Percentiles rank a stretch among this genome's conserved stretches.
Conservation (phyloP, 148 eudicot genomes). For the Chenopodium suecicum region DNA sequence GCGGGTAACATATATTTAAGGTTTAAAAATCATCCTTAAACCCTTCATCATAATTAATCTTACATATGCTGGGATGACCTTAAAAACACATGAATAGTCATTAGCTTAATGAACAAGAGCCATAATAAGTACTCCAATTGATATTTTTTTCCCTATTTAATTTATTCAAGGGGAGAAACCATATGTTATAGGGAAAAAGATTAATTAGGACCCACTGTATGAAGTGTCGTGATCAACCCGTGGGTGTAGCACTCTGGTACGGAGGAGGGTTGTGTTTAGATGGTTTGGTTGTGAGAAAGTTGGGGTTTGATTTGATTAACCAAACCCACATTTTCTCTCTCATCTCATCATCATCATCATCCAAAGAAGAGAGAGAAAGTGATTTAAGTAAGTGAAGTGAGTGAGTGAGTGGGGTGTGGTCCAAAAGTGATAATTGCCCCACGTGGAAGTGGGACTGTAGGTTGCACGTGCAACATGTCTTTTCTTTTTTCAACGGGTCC, state of each 20-base stretch:
- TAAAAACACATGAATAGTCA: too few species aligned
- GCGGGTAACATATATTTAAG: too few species aligned
- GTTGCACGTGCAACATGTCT: constrained; percentile 39
- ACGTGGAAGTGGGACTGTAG: constrained; percentile 40
- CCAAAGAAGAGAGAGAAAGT: neutral
- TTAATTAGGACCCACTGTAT: neutral
- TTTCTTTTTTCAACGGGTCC: constrained; percentile 21
- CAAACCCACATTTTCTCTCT: neutral
- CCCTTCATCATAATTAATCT: too few species aligned
- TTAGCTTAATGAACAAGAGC: too few species aligned
- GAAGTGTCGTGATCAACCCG: constrained; percentile 21
- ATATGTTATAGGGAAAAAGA: neutral
- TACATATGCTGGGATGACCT: too few species aligned
- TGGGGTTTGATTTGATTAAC: constrained; percentile 18
- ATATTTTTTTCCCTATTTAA: too few species aligned
- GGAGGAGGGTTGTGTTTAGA: neutral
- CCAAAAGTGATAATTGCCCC: constrained; percentile 37
- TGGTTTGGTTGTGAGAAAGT: neutral
- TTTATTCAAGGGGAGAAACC: neutral
- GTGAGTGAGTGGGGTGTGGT: constrained; percentile 20
- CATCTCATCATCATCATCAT: neutral
- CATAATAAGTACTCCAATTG: too few species aligned
- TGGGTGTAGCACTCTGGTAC: constrained; percentile 24
- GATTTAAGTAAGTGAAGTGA: neutral
- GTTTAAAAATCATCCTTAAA: too few species aligned